Conservation (phyloP, 192 early-diverging fungal species). For the Mortierella hygrophila region DNA sequence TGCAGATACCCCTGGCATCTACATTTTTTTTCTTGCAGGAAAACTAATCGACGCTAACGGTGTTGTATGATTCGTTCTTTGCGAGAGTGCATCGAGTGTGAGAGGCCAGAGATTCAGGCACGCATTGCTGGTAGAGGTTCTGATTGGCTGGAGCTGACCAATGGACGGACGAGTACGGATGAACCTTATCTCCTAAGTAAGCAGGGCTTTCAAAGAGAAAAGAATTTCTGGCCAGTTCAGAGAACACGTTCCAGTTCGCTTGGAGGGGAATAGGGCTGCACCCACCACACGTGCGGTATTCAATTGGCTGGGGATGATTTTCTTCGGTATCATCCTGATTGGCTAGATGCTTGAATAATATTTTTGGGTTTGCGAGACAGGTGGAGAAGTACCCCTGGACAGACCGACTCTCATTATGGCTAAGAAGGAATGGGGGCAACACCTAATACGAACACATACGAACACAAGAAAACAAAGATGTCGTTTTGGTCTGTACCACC, state of each 20-base stretch:
- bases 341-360: not conserved
- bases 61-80: not conserved
- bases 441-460: not conserved
- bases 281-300: not conserved
- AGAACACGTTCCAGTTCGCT: not conserved
- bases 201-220: not conserved
- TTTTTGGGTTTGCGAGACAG: not conserved
- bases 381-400: not conserved
- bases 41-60: not conserved
- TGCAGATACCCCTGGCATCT: not conserved
- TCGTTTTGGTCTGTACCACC: constrained; percentile 2
- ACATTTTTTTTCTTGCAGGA: not conserved
- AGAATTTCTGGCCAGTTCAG: not conserved
- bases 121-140: constrained; percentile 1
- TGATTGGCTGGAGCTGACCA: not conserved
- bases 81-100: not conserved
- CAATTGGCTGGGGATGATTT: not conserved
- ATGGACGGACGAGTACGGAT: not conserved
- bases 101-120: not conserved
- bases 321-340: not conserved
- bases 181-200: not conserved
- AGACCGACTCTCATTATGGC: not conserved
- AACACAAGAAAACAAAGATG: not conserved
- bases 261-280: not conserved
- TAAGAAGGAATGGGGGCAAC: not conserved